These are phyloP conservation scores for Solanum hybrid DNA, from an alignment of 305 asterid species.

Conservation along the genomic window DNA sequence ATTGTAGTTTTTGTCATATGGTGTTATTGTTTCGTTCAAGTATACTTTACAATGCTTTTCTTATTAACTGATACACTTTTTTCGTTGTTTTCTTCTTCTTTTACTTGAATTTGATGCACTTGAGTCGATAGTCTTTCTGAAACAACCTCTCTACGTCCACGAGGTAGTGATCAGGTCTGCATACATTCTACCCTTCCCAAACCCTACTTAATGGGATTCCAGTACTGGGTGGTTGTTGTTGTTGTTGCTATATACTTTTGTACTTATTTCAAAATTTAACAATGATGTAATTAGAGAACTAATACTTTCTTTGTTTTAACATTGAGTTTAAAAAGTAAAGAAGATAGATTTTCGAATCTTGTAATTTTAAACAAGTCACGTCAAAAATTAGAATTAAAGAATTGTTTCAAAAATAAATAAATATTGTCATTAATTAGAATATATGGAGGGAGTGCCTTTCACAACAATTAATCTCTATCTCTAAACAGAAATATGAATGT, in stretches of 20 bases:
- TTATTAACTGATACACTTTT: background rate
- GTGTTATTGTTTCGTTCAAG: background rate
- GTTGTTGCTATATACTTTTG: background rate
- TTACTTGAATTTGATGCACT: background rate
- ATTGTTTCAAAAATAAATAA: background rate
- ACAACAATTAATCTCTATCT: background rate
- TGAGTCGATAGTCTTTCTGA: too few relatives aligned
- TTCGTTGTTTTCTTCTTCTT: background rate
- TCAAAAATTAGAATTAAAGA: background rate
- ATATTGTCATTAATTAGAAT: background rate
- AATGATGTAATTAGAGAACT: background rate
- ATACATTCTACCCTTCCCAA: background rate
- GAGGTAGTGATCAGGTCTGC: background rate
- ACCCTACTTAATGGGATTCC: background rate
- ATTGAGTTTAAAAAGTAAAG: background rate
- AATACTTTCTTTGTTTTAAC: background rate
- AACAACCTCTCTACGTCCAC: background rate
- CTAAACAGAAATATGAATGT: background rate
- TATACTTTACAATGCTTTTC: background rate
- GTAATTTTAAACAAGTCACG: background rate
- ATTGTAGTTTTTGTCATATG: background rate
- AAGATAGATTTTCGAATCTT: background rate
- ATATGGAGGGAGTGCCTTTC: background rate
- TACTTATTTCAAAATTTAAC: too few relatives aligned
- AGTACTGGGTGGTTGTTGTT: background rate